phyloP scores from a whole-genome alignment of 192 early-diverging fungal species.

The Coemansia sp. region DNA sequence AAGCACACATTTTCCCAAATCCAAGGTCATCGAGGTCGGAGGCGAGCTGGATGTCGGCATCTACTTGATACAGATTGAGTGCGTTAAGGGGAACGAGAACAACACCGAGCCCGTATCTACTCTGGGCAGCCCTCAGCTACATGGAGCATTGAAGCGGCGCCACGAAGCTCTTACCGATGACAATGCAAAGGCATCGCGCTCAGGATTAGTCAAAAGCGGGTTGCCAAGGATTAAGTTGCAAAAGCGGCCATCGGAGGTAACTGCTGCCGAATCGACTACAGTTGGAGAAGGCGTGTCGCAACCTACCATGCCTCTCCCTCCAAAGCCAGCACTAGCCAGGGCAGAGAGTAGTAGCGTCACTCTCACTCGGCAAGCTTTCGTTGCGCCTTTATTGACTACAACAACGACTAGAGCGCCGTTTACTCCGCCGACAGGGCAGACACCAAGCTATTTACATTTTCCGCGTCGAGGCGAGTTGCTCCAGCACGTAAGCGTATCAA shows the following conservation, averaged over 20 bases:
- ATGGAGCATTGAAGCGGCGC: constrained; percentile 26
- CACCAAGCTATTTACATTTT: constrained; percentile 35
- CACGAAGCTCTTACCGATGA: constrained; percentile 15
- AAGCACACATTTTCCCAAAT: constrained; percentile 19
- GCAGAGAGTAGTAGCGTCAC: not conserved
- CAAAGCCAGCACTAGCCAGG: constrained; percentile 3
- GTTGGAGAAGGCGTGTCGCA: not conserved
- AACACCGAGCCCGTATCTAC: not conserved
- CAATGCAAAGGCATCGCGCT: not conserved
- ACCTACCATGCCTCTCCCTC: not conserved
- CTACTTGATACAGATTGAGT: constrained; percentile 44
- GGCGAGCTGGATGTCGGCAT: constrained; percentile 36
- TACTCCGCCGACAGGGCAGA: constrained; percentile 25
- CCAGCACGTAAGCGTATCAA: constrained; percentile 45
- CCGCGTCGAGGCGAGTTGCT: constrained; percentile 45
- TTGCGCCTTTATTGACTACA: not conserved
- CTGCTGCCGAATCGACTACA: not conserved
- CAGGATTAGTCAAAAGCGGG: constrained; percentile 1
- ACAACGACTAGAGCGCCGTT: not conserved
- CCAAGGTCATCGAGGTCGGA: constrained; percentile 24
- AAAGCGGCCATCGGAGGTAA: constrained; percentile 13
- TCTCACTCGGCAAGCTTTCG: not conserved
- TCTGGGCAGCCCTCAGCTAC: constrained; percentile 13
- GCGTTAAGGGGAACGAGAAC: constrained; percentile 9
- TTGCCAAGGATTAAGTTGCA: constrained; percentile 1